Evolutionary conservation across 208 protist genomes (phyloP).

Genomic region (Crithidia brevicula): DNA sequence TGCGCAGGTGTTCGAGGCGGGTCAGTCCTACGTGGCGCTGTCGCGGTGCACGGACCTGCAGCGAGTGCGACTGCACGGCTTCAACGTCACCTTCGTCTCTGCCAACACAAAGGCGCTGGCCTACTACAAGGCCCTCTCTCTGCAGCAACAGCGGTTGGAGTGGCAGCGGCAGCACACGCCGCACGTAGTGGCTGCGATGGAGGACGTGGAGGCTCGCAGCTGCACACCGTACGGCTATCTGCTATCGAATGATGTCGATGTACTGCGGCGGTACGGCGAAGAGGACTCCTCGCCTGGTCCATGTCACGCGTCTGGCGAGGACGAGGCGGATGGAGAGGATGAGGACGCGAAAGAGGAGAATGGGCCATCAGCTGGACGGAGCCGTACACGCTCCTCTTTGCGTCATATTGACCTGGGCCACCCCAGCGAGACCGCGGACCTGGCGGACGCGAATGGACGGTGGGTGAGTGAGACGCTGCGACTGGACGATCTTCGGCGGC

Average conservation of each 20-base stretch:
- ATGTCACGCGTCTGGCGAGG: neutral
- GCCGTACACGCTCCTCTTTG: neutral
- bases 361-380: neutral
- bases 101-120: slow-evolving; percentile 68
- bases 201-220: slow-evolving; percentile 9
- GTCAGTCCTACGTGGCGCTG: slow-evolving; percentile 91
- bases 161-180: slow-evolving; percentile 37
- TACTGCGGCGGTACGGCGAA: slow-evolving; percentile 1
- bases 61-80: slow-evolving; percentile 68
- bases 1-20: slow-evolving; percentile 72
- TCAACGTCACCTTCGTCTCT: slow-evolving; percentile 52
- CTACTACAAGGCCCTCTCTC: slow-evolving; percentile 83
- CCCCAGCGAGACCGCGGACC: neutral
- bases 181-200: slow-evolving; percentile 10
- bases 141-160: slow-evolving; percentile 34
- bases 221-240: slow-evolving; percentile 22
- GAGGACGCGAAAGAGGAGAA: neutral
- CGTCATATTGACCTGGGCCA: neutral
- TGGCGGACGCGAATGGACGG: slow-evolving; percentile 4
- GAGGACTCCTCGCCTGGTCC: slow-evolving; percentile 7
- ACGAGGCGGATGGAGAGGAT: neutral
- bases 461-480: slow-evolving; percentile 32
- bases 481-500: slow-evolving; percentile 58
- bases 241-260: slow-evolving; percentile 7
- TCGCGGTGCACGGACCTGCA: slow-evolving; percentile 80